phyloP scores from a whole-genome alignment of 495 filamentous ascomycete genomes.

The Aspergillus sclerotioniger region DNA sequence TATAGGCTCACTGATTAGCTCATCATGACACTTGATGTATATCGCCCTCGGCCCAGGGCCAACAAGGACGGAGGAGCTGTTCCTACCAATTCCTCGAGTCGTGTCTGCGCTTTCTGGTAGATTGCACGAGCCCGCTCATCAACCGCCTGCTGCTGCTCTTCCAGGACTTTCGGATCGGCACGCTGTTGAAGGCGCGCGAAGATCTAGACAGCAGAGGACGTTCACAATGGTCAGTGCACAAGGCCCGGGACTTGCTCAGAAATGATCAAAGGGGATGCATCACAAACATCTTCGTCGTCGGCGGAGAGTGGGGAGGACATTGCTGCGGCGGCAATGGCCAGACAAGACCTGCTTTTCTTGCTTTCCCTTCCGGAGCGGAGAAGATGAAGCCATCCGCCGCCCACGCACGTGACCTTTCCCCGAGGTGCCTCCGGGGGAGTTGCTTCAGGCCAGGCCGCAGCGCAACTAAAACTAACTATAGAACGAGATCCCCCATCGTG shows the following conservation, averaged over 20 bases:
- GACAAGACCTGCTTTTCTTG: slow-evolving; percentile 15
- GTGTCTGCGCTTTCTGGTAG: slow-evolving; percentile 62
- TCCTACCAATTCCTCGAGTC: slow-evolving; percentile 56
- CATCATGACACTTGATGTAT: background rate
- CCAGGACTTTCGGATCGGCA: slow-evolving; percentile 57
- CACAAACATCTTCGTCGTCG: slow-evolving; percentile 44
- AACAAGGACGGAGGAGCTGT: background rate
- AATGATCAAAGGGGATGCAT: slow-evolving; percentile 2
- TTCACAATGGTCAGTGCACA: slow-evolving; percentile 3
- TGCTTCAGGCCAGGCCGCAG: background rate
- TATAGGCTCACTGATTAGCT: slow-evolving; percentile 13
- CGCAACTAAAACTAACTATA: background rate
- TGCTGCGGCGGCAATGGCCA: slow-evolving; percentile 40
- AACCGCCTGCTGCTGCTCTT: slow-evolving; percentile 60
- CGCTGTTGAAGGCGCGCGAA: slow-evolving; percentile 63
- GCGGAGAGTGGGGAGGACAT: slow-evolving; percentile 45
- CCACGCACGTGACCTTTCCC: slow-evolving; percentile 28
- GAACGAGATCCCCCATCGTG: too few relatives aligned
- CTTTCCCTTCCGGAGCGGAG: slow-evolving; percentile 15
- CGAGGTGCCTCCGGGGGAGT: background rate
- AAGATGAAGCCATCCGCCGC: slow-evolving; percentile 19
- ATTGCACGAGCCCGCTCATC: slow-evolving; percentile 62
- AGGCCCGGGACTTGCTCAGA: background rate
- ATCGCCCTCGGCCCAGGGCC: background rate
- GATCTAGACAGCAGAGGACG: slow-evolving; percentile 43